Base-by-base conservation (phyloP, 1,284 basidiomycete species). In the Mycosarcoma maydis region DNA sequence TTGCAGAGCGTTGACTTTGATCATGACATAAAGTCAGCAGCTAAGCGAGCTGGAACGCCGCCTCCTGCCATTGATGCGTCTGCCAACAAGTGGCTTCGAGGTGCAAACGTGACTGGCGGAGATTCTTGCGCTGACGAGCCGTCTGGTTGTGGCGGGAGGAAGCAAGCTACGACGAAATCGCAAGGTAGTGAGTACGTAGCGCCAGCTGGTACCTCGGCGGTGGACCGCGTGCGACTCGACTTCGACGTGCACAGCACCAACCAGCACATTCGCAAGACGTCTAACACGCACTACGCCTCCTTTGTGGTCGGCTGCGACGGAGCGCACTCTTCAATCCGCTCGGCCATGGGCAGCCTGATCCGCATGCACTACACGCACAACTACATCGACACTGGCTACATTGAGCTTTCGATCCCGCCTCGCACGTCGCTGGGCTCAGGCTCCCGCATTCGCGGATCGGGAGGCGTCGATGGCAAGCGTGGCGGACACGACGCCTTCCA, bases 361-460 rank as follows among this genome's bases (percentile, higher is more conserved):
- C 59, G 69, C 22, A 69, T 97, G 89, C 87, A 96, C 85, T 96
- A 90, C 84, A 87, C 90, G 76, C 94, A 98, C 83, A 88, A 90
- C 81, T 98, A 95, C 84, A 93, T 98, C 80, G 89, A 89, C 60
- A 92, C 97, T 80, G 92, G 93, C 77, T 98, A 98, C 84, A 86
- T 98, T 75, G 95, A 98, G 85, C 87, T 98, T 50, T 92, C 90
- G 84, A 94, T 98, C 87, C 92, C 93, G 70, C 86, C 94, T 76
- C 90, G 90, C 57, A 59, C 66, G 11, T 49, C 59, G 32, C 41
- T 67, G 16, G 83, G 85, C 55, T 86, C 87, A 75, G 83, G 80
- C 76, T 73, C 37, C 72, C 71, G 59, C 36, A 83, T 86, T 73
- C 90, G 87, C 71, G 84, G 88, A 60, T 82, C 41, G 24, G 59